A percentile compares a stretch with the other conserved stretches of the same genome.
Conservation (phyloP, 805 yeast species). For the Zygoascus flipseniorum region DNA sequence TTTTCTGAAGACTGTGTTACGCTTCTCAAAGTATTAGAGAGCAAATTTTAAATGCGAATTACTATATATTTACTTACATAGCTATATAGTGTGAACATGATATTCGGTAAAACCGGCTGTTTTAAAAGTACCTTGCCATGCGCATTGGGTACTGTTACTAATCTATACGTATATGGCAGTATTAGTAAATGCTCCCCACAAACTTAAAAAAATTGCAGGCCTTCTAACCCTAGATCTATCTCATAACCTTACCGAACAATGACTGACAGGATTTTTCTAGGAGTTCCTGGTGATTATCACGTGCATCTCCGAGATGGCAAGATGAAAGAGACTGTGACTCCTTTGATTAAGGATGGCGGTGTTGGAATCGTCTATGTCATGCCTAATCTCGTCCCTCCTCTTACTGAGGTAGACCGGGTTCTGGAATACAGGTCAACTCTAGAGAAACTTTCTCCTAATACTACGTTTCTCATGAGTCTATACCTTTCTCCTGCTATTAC, state of each 20-base stretch:
- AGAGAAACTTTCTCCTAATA: conserved; percentile 60
- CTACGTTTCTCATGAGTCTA: conserved; percentile 87
- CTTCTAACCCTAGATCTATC: not conserved
- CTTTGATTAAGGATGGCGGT: conserved; percentile 87
- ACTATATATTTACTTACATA: not conserved
- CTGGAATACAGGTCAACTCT: conserved; percentile 57
- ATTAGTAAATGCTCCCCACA: too few relatives aligned
- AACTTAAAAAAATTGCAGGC: too few relatives aligned
- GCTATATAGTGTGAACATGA: not conserved
- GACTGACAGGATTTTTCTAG: conserved; percentile 14
- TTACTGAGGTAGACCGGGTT: conserved; percentile 68
- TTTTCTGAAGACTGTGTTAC: conserved; percentile 91
- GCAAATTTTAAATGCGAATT: conserved; percentile 10
- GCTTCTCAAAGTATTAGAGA: conserved; percentile 36
- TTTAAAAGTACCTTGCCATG: too few relatives aligned
- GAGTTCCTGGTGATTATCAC: conserved; percentile 63
- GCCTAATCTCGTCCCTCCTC: conserved; percentile 95
- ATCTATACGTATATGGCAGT: too few relatives aligned
- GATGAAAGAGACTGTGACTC: conserved; percentile 88
- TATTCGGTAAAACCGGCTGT: too few relatives aligned
- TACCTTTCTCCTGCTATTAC: conserved; percentile 72
- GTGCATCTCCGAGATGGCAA: conserved; percentile 91
- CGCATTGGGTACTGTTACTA: too few relatives aligned
- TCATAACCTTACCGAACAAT: not conserved
- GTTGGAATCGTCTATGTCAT: conserved; percentile 83